Evolutionary conservation across 2,329 filamentous ascomycete species (phyloP), one percentile per base, ranked within the genome.

Genomic region (Blastomyces percursus): DNA sequence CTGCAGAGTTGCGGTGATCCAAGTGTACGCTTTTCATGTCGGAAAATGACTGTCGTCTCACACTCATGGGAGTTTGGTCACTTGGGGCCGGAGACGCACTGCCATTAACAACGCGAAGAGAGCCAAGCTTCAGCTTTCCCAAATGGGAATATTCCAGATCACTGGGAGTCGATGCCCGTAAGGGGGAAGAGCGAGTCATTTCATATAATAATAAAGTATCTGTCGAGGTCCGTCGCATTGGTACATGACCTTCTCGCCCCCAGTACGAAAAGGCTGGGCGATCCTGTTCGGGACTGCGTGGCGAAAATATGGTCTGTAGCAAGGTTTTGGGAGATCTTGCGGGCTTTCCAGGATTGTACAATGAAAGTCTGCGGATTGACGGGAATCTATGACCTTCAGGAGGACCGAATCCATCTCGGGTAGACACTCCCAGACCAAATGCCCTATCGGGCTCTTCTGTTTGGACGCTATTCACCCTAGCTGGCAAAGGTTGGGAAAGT

Each of bases 61-160:
- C 19, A 19, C 60, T 61, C 51, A n/a, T 46, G 6, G 60, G 35
- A n/a, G 44, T 30, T 6, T 48, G 70, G 35, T 76, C 72, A 63
- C 73, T 76, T 12, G 73, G 69, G 40, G 71, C 74, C 11, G 74
- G 74, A 12, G 74, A 76, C n/a, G 68, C 68, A 27, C 72, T 72
- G 5, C 72, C 72, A 62, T 76, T 76, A 7, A 76, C 74, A 8
- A 76, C 72, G 27, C 74, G 72, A 38, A 76, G 61, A n/a, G 74
- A 75, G 11, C 74, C 74, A 30, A 74, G 64, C 58, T 76, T 76
- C n/a, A 76, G 67, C 7, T 70, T 70, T 21, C 74, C 74, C n/a
- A 76, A 63, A 62, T 76, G 74, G n/a, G 74, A 75, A 62, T 76
- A 76, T 52, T 67, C 71, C 56, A 67, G 69, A 50, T 69, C 73